phyloP scores from a whole-genome alignment of 257 asterid genomes.

The Voacanga thouarsii region DNA sequence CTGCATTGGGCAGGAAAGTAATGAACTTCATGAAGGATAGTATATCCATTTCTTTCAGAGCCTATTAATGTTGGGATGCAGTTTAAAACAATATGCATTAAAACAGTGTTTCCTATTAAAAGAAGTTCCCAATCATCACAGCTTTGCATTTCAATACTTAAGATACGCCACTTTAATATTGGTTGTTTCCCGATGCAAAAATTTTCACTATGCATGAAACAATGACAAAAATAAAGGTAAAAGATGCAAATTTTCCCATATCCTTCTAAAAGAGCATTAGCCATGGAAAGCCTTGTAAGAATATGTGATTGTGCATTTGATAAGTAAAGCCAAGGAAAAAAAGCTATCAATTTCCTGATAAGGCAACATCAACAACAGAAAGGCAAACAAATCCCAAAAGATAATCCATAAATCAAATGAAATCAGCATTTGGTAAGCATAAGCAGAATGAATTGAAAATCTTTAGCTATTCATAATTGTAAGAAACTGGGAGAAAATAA shows the following conservation, averaged over 20 bases:
- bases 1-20: neutral
- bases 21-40: neutral
- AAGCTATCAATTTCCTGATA: neutral
- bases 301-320: neutral
- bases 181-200: neutral
- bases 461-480: neutral
- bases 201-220: neutral
- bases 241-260: neutral
- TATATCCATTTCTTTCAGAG: neutral
- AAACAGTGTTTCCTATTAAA: neutral
- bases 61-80: neutral
- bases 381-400: neutral
- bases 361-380: neutral
- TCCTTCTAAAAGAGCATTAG: neutral
- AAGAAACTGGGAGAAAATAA: no score
- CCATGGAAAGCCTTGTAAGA: neutral
- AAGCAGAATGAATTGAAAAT: neutral
- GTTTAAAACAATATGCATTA: neutral
- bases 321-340: neutral
- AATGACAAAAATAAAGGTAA: neutral
- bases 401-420: neutral
- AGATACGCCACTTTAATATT: neutral
- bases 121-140: neutral
- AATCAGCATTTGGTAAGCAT: neutral
- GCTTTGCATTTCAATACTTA: neutral